These are phyloP conservation scores for Didymella exigua DNA, from an alignment of 2,329 filamentous ascomycete genomes.

Conservation along the genomic window DNA sequence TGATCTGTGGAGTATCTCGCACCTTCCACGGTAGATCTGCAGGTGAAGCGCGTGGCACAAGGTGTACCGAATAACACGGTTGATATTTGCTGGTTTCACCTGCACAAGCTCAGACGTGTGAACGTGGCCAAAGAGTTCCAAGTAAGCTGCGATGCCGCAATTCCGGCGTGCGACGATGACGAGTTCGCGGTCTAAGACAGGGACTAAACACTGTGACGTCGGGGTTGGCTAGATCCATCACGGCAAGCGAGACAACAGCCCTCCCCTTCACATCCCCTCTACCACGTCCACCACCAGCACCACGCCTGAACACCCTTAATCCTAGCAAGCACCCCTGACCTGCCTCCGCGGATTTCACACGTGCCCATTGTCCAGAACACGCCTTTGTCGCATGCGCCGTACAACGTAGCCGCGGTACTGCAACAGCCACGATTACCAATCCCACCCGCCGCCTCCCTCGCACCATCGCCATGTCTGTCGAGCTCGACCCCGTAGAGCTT, in stretches of 20 bases:
- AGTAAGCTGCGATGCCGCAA: background rate
- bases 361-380: constrained; percentile 4
- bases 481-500: constrained; percentile 89
- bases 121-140: background rate
- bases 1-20: constrained; percentile 16
- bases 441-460: constrained; percentile 20
- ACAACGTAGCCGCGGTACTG: constrained; percentile 10
- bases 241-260: constrained; percentile 17
- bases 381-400: constrained; percentile 7
- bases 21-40: constrained; percentile 14
- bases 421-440: constrained; percentile 40
- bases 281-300: constrained; percentile 6
- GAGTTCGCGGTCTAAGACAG: constrained; percentile 3
- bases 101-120: background rate
- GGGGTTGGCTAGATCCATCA: constrained; percentile 15
- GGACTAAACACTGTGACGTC: constrained; percentile 18
- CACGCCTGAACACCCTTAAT: constrained; percentile 1
- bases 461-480: constrained; percentile 78
- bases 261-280: constrained; percentile 12
- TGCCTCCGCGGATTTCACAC: constrained; percentile 14
- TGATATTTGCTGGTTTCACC: background rate
- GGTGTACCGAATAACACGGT: background rate
- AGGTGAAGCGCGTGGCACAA: background rate
- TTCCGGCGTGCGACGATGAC: constrained; percentile 7
- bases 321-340: background rate